These are phyloP conservation scores for Phenoliferia sp. DNA, from an alignment of 1,284 basidiomycete species.

Conservation along the genomic window DNA sequence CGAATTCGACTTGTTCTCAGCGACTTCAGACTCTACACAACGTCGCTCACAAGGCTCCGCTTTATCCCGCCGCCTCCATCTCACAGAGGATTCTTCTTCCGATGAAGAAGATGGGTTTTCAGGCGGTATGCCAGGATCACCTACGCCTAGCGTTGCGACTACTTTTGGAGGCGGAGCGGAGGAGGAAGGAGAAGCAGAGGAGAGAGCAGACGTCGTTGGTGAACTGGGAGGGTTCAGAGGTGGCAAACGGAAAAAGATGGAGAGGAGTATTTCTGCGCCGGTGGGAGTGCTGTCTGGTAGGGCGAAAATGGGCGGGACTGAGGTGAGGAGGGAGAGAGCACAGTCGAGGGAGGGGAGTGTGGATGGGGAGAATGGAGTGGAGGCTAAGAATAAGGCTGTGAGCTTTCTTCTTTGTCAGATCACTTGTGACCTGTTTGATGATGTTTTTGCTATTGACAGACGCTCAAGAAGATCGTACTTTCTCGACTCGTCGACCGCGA, in stretches of 20 bases:
- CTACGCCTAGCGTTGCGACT: constrained; percentile 13
- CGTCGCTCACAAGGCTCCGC: too few relatives aligned
- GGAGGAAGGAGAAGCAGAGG: constrained; percentile 2
- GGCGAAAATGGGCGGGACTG: neutral
- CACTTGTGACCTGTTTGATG: too few relatives aligned
- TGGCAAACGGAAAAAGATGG: neutral
- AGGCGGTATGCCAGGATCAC: neutral
- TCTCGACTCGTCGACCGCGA: constrained; percentile 7
- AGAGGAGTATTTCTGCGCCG: constrained; percentile 19
- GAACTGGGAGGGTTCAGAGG: constrained; percentile 7
- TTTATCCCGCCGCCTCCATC: neutral
- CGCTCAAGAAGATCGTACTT: constrained; percentile 18
- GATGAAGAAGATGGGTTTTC: neutral
- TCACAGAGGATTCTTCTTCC: neutral
- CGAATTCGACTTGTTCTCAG: too few relatives aligned
- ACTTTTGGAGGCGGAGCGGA: neutral
- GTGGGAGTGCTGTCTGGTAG: constrained; percentile 18
- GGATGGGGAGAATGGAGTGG: neutral
- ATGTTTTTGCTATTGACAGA: neutral
- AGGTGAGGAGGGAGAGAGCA: neutral
- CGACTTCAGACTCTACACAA: too few relatives aligned
- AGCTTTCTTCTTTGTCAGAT: neutral
- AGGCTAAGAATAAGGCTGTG: constrained; percentile 26
- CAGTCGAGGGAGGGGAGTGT: neutral
- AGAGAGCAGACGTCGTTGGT: constrained; percentile 4